Evolutionary conservation across 2,329 filamentous ascomycete genomes (phyloP).

Genomic region (Stagonosporopsis cucurbitacearum): DNA sequence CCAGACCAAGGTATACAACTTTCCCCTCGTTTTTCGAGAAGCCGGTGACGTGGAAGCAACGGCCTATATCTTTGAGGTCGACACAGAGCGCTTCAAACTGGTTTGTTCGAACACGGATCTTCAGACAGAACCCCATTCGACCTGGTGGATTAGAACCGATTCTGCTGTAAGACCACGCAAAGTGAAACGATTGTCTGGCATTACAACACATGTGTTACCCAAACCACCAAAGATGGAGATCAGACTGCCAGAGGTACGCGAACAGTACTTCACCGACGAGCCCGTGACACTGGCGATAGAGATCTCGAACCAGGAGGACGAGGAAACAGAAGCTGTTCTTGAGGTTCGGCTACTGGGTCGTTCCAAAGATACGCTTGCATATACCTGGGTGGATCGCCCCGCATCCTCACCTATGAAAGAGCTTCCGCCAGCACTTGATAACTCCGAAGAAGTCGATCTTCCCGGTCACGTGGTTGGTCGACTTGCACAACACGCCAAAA

Average conservation of each 20-base stretch:
- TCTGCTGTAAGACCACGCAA: conserved; percentile 36
- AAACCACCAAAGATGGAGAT: conserved; percentile 93
- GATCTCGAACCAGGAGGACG: conserved; percentile 82
- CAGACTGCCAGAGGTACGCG: conserved; percentile 64
- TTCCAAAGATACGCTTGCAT: conserved; percentile 53
- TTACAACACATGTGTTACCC: conserved; percentile 75
- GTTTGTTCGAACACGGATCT: conserved; percentile 65
- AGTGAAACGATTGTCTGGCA: conserved; percentile 46
- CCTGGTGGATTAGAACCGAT: conserved; percentile 45
- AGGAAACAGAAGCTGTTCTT: conserved; percentile 73
- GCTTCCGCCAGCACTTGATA: conserved; percentile 31
- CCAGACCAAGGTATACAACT: conserved; percentile 72
- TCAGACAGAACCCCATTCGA: conserved; percentile 28
- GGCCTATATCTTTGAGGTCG: conserved; percentile 68
- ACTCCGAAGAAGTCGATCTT: conserved; percentile 37
- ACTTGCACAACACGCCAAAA: conserved; percentile 40
- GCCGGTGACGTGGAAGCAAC: conserved; percentile 76
- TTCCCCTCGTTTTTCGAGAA: conserved; percentile 78
- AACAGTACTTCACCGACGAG: conserved; percentile 88
- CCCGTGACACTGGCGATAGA: conserved; percentile 70
- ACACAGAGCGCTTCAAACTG: conserved; percentile 70
- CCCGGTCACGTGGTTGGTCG: conserved; percentile 48
- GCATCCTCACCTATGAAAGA: conserved; percentile 42
- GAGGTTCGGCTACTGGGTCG: conserved; percentile 71
- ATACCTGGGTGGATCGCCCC: conserved; percentile 56